These are phyloP conservation scores for Epichloe sibirici DNA, from an alignment of 2,329 filamentous ascomycete genomes.

Conservation along the genomic window DNA sequence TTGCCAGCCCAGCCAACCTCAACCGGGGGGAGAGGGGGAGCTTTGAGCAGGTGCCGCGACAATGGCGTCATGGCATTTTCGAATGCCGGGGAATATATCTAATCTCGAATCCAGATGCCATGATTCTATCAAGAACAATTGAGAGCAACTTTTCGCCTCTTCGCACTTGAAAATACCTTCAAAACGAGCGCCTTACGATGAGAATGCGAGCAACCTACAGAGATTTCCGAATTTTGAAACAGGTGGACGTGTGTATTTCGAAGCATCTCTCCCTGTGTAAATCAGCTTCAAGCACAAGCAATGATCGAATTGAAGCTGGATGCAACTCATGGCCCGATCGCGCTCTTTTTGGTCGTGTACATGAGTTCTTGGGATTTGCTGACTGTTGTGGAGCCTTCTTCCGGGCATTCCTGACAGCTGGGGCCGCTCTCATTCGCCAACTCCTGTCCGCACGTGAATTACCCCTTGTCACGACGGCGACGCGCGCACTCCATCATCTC, in stretches of 20 bases:
- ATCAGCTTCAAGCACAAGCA: not conserved
- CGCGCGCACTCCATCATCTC: slow-evolving; percentile 8
- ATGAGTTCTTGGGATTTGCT: not conserved
- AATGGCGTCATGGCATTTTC: slow-evolving; percentile 14
- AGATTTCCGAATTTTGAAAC: not conserved
- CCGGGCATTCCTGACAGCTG: not conserved
- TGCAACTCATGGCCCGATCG: slow-evolving; percentile 1
- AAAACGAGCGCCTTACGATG: not conserved
- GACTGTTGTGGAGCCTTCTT: slow-evolving; percentile 1
- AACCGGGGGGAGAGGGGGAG: slow-evolving; percentile 9
- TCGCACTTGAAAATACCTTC: not conserved
- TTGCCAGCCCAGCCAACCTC: slow-evolving; percentile 12
- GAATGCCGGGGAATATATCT: slow-evolving; percentile 3
- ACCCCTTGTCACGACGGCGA: slow-evolving; percentile 5
- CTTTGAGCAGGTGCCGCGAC: slow-evolving; percentile 16
- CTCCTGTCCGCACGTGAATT: slow-evolving; percentile 5
- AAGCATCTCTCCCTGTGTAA: not conserved
- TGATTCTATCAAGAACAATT: not conserved
- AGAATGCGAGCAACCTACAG: not conserved
- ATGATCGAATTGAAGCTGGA: not conserved
- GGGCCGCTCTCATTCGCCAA: slow-evolving; percentile 3
- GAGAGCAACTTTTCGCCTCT: not conserved
- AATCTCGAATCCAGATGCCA: not conserved
- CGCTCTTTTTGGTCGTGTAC: not conserved
- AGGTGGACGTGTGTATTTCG: not conserved